These are phyloP conservation scores for Pythium aristosporum DNA, from an alignment of 352 stramenopile genomes.

Conservation along the genomic window DNA sequence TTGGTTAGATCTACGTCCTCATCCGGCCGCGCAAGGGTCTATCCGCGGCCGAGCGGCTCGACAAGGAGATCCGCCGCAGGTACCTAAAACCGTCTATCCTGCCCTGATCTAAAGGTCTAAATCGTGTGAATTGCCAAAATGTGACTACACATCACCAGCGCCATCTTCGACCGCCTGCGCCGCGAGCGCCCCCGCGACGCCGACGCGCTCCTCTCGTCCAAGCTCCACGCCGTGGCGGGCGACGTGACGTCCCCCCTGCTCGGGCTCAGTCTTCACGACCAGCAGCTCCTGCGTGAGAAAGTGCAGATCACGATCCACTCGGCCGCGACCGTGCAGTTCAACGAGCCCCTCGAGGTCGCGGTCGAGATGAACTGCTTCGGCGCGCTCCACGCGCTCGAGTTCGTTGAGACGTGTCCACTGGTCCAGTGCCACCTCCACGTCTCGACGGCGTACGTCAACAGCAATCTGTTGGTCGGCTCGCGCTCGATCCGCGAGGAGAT, in stretches of 20 bases:
- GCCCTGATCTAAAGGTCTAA: too few species aligned
- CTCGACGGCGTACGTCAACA: conserved; percentile 86
- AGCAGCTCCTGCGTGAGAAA: conserved; percentile 34
- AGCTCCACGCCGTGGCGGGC: conserved; percentile 60
- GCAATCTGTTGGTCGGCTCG: conserved; percentile 57
- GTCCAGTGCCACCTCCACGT: conserved; percentile 75
- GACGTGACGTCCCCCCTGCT: conserved; percentile 72
- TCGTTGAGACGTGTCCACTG: conserved; percentile 51
- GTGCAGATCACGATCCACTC: conserved; percentile 82
- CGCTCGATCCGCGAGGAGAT: conserved; percentile 59
- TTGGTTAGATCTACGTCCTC: conserved; percentile 62
- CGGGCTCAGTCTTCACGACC: conserved; percentile 50
- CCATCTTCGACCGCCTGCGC: conserved; percentile 72
- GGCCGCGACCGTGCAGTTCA: conserved; percentile 85
- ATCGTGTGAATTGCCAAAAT: conserved; percentile 4
- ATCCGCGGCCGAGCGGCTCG: conserved; percentile 41
- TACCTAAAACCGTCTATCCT: conserved; percentile 9
- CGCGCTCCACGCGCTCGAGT: conserved; percentile 58
- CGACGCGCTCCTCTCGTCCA: conserved; percentile 45
- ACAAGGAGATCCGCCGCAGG: conserved; percentile 76
- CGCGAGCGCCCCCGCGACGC: conserved; percentile 45
- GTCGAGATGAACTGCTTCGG: conserved; percentile 85
- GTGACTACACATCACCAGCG: conserved; percentile 29
- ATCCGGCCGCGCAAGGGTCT: conserved; percentile 79
- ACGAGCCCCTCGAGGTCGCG: conserved; percentile 83